Evolutionary conservation across 148 eudicot species (phyloP), one percentile per base, ranked within the genome.

Genomic region (Chenopodium suecicum): DNA sequence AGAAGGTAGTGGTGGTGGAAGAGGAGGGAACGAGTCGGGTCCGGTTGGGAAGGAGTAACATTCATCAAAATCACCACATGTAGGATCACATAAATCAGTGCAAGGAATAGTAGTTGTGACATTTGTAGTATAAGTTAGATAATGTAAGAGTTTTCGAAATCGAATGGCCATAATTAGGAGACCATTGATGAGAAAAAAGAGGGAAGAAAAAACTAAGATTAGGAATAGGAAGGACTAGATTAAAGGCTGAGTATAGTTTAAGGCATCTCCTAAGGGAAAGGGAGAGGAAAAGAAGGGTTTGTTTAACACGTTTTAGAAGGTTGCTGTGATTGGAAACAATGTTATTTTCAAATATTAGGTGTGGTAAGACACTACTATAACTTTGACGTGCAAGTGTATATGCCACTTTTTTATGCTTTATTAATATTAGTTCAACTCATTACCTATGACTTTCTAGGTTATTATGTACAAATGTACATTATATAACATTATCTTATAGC

Each of bases 101-200:
- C 90, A 90, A 20, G 86, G 86, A 70, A 13, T 25, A 71, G 66
- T 17, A 46, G 54, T 79, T 10, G 86, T 75, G 34, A 83, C 73
- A 82, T 90, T 89, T 32, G 78, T 47, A 50, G 72, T 41, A 4
- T 83, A 52, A 34, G 81, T 64, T 37, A 32, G 9, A 62, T 13
- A 31, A 34, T 74, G 86, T 34, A 86, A 85, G 47, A 91, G 90
- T 70, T 88, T 86, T 77, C 92, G 82, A 82, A 78, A 78, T 37
- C 37, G 81, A 47, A 71, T 73, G 27, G 77, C 62, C 65, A 50
- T 64, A 27, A 74, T 76, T 80, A 67, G 37, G 86, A 62, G 63
- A 50, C 41, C 69, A 58, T 73, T 32, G 77, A 84, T 17, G 60
- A 31, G 63, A 44, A 52, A 12, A 32, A 27, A 34, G 44, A 64